Base-by-base conservation (phyloP, 306 rosid species). In the Senna tora region DNA sequence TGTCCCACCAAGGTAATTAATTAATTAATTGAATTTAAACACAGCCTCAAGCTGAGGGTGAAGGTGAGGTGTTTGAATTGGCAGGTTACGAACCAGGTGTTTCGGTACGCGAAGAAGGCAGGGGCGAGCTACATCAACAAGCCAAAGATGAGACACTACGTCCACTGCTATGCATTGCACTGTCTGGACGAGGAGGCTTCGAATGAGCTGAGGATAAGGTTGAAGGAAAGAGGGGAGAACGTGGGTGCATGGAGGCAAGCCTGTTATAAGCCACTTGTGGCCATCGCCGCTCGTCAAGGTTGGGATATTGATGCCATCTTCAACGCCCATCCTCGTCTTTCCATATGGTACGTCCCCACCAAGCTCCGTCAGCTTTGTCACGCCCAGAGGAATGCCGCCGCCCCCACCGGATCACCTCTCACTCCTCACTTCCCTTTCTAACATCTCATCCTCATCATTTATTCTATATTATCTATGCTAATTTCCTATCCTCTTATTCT, bases 1-100 rank as follows among this genome's bases (percentile, higher is more conserved):
- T 89, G 99, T 83, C 99, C 99, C 65, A 91, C 96, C 81, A 94
- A 94, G 98, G 98, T n/a, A n/a, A n/a, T n/a, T n/a, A n/a, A n/a
- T n/a, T n/a, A n/a, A n/a, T n/a, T n/a, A n/a, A n/a, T n/a, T n/a
- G n/a, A n/a, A n/a, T n/a, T n/a, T n/a, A n/a, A n/a, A n/a, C n/a
- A n/a, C n/a, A n/a, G n/a, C n/a, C n/a, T n/a, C n/a, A n/a, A n/a
- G n/a, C n/a, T n/a, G n/a, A n/a, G n/a, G n/a, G n/a, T n/a, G n/a
- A n/a, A n/a, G n/a, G n/a, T n/a, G n/a, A n/a, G n/a, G n/a, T n/a
- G n/a, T n/a, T n/a, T n/a, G n/a, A n/a, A n/a, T 6, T 6, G 4
- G 79, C 70, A 91, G 97, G 96, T 91, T 75, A 91, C 97, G 36
- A 94, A 91, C 71, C 95, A 94, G 67, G 99, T 91, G 54, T 91